Evolutionary conservation across 192 early-diverging fungal genomes (phyloP), one percentile per base, ranked within the genome.

Genomic region (Coemansia interrupta): DNA sequence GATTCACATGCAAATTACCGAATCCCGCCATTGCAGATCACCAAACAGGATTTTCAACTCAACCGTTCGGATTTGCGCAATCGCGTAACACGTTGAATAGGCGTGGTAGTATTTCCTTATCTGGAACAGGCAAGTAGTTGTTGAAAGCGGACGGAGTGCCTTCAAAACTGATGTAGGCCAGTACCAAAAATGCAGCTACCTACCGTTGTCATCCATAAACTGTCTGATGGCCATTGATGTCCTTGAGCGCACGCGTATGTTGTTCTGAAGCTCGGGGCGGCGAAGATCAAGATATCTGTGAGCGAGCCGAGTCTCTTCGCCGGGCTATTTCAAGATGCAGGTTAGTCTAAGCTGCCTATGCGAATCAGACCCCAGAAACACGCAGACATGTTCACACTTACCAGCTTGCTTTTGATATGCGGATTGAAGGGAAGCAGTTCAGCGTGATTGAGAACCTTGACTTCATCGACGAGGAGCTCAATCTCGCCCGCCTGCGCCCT

Each of bases 201-300:
- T 78, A 84, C 84, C 83, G 40, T 87, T 73, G 17, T 83, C 71
- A 6, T 83, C 47, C 20, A 96, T 83, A 55, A 85, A 89, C 49
- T 87, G 78, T 32, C 92, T 82, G 20, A 91, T 75, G 8, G 80
- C 78, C 66, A 83, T 85, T 12, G 87, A 83, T 15, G 86, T 78
- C 23, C 75, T 41, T 22, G 91, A 89, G 18, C 94, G 83, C 18
- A 68, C 56, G 17, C 87, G 84, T 42, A 96, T 67, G 57, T 92
- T 92, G 39, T 71, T 63, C 59, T 94, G 91, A 13, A 96, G 81
- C 46, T 70, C 68, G 17, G 83, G 68, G n/a, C 91, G 80, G 10
- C 94, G 85, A 51, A 96, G 73, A 72, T 94, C 94, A 11, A 94
- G 60, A 36, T 89, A 88, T 17, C 94, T 78, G 66, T 93, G 81